A percentile compares a stretch with the other conserved stretches of the same genome.
Evolutionary conservation across 257 asterid genomes (phyloP).

Genomic region (Lantana camara): DNA sequence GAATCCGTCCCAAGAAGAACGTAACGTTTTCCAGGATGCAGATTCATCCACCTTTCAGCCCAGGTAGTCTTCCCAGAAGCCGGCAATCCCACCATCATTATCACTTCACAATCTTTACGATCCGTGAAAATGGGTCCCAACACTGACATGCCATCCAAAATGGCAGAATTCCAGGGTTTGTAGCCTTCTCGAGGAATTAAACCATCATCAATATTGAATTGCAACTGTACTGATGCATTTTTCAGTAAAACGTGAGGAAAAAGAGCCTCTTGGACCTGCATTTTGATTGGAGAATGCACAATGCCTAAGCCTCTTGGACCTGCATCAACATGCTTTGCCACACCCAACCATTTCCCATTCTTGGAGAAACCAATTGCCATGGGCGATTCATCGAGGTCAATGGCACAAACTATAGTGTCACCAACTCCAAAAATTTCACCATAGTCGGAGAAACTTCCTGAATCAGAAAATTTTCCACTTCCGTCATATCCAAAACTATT

Average conservation of each 20-base stretch:
- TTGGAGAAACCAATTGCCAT: conserved; percentile 59
- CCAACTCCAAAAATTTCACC: conserved; percentile 58
- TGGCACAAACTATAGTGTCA: conserved; percentile 54
- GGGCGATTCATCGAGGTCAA: conserved; percentile 51
- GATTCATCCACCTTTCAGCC: conserved; percentile 60
- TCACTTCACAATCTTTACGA: conserved; percentile 47
- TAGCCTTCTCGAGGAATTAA: conserved; percentile 49
- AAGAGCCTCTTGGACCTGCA: conserved; percentile 39
- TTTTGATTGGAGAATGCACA: conserved; percentile 35
- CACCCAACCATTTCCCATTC: conserved; percentile 62
- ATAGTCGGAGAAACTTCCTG: conserved; percentile 39
- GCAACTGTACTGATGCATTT: conserved; percentile 55
- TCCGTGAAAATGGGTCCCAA: conserved; percentile 46
- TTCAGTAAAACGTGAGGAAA: conserved; percentile 67
- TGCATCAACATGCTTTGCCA: conserved; percentile 55
- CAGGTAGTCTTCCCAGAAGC: conserved; percentile 72
- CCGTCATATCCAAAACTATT: conserved; percentile 61
- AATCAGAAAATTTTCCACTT: conserved; percentile 51
- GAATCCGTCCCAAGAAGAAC: conserved; percentile 58
- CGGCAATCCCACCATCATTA: conserved; percentile 73
- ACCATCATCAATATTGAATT: conserved; percentile 57
- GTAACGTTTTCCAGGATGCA: conserved; percentile 63
- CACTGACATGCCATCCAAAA: conserved; percentile 44
- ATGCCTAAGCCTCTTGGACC: conserved; percentile 44
- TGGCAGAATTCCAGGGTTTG: conserved; percentile 54